Evolutionary conservation across 2,329 filamentous ascomycete genomes (phyloP), one percentile per base, ranked within the genome.

Genomic region (Blumeriella jaapii): DNA sequence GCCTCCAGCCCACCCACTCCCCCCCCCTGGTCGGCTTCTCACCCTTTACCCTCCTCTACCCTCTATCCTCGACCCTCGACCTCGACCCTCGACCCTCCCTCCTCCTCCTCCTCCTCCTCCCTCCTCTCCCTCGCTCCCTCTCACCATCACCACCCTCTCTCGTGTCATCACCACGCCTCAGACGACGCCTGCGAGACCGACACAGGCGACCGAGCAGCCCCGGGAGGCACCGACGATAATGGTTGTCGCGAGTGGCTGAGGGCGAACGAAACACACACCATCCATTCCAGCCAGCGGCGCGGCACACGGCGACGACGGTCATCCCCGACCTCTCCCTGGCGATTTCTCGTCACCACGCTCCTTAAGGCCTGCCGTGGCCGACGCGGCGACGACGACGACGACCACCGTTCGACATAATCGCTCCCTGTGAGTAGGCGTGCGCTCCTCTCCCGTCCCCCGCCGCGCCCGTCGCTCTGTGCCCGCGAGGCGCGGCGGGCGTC

Each of bases 261-360:
- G 8, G 36, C 34, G 36, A 37, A 41, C 47, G 40, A 49, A 32
- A 41, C 27, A 41, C 49, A 44, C n/a, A n/a, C n/a, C n/a, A n/a
- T n/a, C n/a, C n/a, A n/a, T n/a, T n/a, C n/a, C n/a, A n/a, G n/a
- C n/a, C n/a, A n/a, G n/a, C n/a, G n/a, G n/a, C n/a, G n/a, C n/a
- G n/a, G n/a, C n/a, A n/a, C n/a, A 50, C 42, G 42, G 41, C 46
- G 44, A 46, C 36, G 44, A 40, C 48, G 34, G 46, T 18, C 40
- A 36, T 36, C 39, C 34, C 29, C 36, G 38, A 34, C 31, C 28
- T 34, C 29, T 36, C 38, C 36, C 38, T 37, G 52, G 52, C 52
- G 52, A 54, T 35, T 48, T 54, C 44, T 55, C 53, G 53, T 55
- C 53, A 54, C 53, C 41, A 55, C 54, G 53, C 52, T 57, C 54